phyloP scores from a whole-genome alignment of 2,329 filamentous ascomycete genomes.

The Fusarium tjaetaba region DNA sequence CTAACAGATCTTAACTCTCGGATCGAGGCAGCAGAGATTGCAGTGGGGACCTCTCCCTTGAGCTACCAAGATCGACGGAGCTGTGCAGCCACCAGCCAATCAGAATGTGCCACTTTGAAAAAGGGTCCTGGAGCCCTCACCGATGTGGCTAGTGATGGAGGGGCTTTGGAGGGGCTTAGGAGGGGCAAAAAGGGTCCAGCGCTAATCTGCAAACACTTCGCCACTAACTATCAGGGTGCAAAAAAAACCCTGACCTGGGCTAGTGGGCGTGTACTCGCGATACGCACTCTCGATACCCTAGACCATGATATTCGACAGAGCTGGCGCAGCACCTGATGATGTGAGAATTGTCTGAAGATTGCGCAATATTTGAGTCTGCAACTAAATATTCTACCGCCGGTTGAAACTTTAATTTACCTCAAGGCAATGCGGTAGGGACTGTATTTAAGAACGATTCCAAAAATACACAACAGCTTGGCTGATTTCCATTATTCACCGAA shows the following conservation, averaged over 20 bases:
- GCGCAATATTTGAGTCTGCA: background rate
- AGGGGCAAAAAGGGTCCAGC: background rate
- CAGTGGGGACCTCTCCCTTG: background rate
- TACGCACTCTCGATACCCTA: background rate
- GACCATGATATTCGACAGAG: background rate
- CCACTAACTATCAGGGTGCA: background rate
- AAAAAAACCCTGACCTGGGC: background rate
- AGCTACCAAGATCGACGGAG: background rate
- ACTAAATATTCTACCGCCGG: too few relatives aligned
- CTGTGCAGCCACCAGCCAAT: background rate
- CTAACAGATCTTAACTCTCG: background rate
- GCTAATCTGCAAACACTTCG: background rate
- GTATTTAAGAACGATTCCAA: too few relatives aligned
- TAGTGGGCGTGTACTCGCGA: background rate
- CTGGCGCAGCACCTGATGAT: background rate
- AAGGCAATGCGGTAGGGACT: background rate
- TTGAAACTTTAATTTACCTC: too few relatives aligned
- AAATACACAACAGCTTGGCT: background rate
- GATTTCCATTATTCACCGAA: too few relatives aligned
- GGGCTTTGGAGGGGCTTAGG: background rate
- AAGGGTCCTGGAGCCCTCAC: background rate
- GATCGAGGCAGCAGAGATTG: background rate
- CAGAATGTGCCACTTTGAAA: background rate
- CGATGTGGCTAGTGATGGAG: background rate
- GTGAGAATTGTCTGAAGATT: background rate